Evolutionary conservation across 257 asterid genomes (phyloP).

Genomic region (Coffea canephora): DNA sequence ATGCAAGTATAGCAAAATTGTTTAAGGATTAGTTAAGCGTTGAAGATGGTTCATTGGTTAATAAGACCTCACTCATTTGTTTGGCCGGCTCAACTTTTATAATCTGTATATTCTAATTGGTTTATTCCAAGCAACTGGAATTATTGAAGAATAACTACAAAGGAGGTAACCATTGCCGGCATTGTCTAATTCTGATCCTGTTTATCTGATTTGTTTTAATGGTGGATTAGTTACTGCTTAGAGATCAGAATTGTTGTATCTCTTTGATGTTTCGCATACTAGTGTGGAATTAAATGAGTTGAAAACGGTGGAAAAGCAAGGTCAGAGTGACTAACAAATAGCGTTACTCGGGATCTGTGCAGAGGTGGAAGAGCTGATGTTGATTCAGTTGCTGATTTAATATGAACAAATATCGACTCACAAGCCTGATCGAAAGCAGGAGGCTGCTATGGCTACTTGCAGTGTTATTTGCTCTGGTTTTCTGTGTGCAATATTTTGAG

Average conservation of each 20-base stretch:
- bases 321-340: background rate
- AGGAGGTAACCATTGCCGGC: background rate
- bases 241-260: background rate
- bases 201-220: background rate
- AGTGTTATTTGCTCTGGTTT: constrained; percentile 45
- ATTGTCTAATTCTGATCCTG: background rate
- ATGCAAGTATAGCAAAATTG: background rate
- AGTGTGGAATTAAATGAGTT: background rate
- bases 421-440: constrained; percentile 46
- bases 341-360: constrained; percentile 23
- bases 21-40: too few species aligned
- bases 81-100: background rate
- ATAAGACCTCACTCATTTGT: background rate
- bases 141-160: background rate
- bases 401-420: constrained; percentile 50
- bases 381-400: constrained; percentile 20
- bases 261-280: background rate
- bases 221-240: background rate
- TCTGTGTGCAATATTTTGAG: constrained; percentile 61
- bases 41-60: too few species aligned
- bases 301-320: background rate
- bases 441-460: constrained; percentile 57
- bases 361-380: constrained; percentile 9
- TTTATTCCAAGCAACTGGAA: too few species aligned
- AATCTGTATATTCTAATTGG: too few species aligned